These are phyloP conservation scores for Naegleria lovaniensis DNA, from an alignment of 208 protist species.

Conservation along the genomic window DNA sequence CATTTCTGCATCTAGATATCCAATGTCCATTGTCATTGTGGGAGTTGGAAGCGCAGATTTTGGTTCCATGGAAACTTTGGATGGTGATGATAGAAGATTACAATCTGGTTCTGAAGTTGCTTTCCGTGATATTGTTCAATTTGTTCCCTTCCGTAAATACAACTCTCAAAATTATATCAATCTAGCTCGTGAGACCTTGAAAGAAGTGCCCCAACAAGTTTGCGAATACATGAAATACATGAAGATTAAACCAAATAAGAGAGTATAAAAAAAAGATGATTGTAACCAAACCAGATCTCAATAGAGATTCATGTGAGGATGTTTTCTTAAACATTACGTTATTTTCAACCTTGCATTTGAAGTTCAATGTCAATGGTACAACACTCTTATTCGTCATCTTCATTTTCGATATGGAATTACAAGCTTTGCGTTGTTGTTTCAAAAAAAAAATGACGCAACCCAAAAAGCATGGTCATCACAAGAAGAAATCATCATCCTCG, in stretches of 20 bases:
- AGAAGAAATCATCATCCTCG: background rate
- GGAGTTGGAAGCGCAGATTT: conserved; percentile 77
- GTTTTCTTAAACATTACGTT: too few species aligned
- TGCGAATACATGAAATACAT: background rate
- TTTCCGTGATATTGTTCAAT: conserved; percentile 38
- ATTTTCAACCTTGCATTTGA: too few species aligned
- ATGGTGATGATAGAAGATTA: conserved; percentile 52
- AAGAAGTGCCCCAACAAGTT: conserved; percentile 42
- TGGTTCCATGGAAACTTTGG: conserved; percentile 72
- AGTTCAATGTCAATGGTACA: too few species aligned
- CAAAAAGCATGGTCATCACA: background rate
- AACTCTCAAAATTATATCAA: background rate
- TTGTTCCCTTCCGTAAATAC: conserved; percentile 50
- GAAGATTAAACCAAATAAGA: background rate
- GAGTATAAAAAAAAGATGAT: background rate
- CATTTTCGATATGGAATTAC: too few species aligned
- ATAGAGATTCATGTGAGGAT: too few species aligned
- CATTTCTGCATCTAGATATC: conserved; percentile 58
- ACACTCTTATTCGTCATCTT: too few species aligned
- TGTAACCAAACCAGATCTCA: too few species aligned
- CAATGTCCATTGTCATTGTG: conserved; percentile 80
- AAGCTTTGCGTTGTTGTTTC: too few species aligned
- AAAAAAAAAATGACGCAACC: background rate
- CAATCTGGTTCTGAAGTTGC: background rate
- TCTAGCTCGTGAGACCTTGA: conserved; percentile 13